Base-by-base conservation (phyloP, 441 rosid species). In the Omphalea diandra region DNA sequence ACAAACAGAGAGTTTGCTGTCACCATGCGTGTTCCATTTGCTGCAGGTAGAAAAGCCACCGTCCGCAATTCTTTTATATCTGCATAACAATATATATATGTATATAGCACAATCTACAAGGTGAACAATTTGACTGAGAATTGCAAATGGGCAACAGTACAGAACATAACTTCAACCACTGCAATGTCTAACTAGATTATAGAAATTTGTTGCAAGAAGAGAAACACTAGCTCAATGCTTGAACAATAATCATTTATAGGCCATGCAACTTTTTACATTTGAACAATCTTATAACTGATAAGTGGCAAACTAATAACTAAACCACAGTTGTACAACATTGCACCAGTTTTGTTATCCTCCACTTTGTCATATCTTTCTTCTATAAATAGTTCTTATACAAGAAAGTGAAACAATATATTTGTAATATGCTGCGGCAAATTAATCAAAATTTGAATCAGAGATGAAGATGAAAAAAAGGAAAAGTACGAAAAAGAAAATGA, bases 21-120 rank as follows among this genome's bases (percentile, higher is more conserved):
- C 79, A 95, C 93, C 78, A 95, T 80, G 64, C 99, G 97, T 46
- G 99, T 92, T 75, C 99, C 99, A 81, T 93, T 95, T 29, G 99
- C 99, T 78, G 91, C 94, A 61, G 98, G 97, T 76, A 95, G 70
- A 83, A 95, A 93, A 66, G 99, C 97, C 73, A 93, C 92, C 63
- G 78, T 83, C 79, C 75, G 87, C 85, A 95, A 79, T 81, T 86
- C 91, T 67, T 67, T 61, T 73, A 81, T 82, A 86, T 95, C 99
- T 95, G 86, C 80, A 77, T 46, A 60, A 75, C 53, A 63, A 33
- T 65, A 49, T 17, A 1, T 26, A 7, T 15, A 31, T 4, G 10
- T 1, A 62, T 6, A 61, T 49, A 27, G 33, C 41, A 81, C 35
- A 4, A 46, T n/a, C 7, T 35, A 60, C 33, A 7, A 60, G 24